Evolutionary conservation across 768 basidiomycete species (phyloP).

Genomic region (Lyophyllum decastes): DNA sequence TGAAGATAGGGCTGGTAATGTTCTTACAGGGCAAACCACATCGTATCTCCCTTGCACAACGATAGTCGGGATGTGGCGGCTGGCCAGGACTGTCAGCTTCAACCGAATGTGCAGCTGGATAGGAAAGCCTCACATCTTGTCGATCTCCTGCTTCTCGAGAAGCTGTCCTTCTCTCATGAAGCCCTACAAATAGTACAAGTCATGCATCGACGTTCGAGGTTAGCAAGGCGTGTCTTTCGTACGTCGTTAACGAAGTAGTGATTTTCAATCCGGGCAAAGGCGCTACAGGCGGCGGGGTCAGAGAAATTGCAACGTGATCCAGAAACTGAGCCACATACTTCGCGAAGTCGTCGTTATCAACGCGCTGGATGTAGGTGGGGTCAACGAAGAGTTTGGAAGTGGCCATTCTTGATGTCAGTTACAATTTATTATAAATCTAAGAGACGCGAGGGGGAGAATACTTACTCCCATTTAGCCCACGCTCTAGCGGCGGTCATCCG

Average conservation of each 20-base stretch:
- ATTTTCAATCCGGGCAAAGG: conserved; percentile 88
- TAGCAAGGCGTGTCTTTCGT: conserved; percentile 16
- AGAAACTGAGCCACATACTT: conserved; percentile 46
- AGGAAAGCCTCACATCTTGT: conserved; percentile 69
- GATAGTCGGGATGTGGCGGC: conserved; percentile 84
- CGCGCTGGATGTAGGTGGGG: conserved; percentile 64
- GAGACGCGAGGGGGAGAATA: conserved; percentile 12
- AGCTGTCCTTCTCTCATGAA: conserved; percentile 91
- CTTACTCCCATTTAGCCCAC: conserved; percentile 92
- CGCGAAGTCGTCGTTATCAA: conserved; percentile 74
- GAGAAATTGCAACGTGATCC: neutral
- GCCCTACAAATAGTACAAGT: conserved; percentile 42
- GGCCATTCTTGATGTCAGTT: conserved; percentile 58
- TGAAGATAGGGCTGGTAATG: neutral
- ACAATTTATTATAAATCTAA: neutral
- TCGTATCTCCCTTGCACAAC: conserved; percentile 90
- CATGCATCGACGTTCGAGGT: neutral
- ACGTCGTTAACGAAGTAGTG: conserved; percentile 88
- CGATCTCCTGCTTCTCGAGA: conserved; percentile 79
- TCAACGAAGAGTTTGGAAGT: conserved; percentile 78
- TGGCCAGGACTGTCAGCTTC: conserved; percentile 25
- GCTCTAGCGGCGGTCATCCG: conserved; percentile 75
- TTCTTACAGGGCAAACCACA: conserved; percentile 78
- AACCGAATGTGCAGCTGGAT: neutral
- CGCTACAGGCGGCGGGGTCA: conserved; percentile 40